These are phyloP conservation scores for Zygotorulaspora chibaensis DNA, from an alignment of 805 yeast genomes.

Conservation along the genomic window DNA sequence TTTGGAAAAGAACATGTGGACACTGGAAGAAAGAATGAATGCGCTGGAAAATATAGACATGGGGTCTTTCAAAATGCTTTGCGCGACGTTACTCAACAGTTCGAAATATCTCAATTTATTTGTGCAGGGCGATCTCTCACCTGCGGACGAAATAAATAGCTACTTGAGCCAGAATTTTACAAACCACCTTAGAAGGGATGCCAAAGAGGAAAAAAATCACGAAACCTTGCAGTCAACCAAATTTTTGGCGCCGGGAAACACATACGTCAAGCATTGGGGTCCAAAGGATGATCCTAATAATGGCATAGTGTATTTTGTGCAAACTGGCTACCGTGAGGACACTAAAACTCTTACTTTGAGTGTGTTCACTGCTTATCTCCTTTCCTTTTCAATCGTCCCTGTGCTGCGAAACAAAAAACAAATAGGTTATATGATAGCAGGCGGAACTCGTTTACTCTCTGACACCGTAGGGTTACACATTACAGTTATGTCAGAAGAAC, in stretches of 20 bases:
- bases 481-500: slow-evolving; percentile 49
- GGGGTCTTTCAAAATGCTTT: slow-evolving; percentile 34
- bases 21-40: slow-evolving; percentile 51
- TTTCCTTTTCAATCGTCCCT: slow-evolving; percentile 42
- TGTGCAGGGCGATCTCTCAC: slow-evolving; percentile 47
- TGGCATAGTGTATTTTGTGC: slow-evolving; percentile 51
- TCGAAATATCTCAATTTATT: slow-evolving; percentile 40
- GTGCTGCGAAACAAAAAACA: slow-evolving; percentile 53
- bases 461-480: slow-evolving; percentile 56
- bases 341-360: slow-evolving; percentile 39
- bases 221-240: slow-evolving; percentile 30
- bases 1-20: slow-evolving; percentile 55
- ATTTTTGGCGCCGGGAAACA: slow-evolving; percentile 38
- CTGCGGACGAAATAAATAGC: slow-evolving; percentile 25
- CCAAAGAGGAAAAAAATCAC: not conserved
- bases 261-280: slow-evolving; percentile 33
- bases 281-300: slow-evolving; percentile 47
- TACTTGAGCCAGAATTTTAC: slow-evolving; percentile 28
- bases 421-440: slow-evolving; percentile 58
- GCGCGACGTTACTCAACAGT: slow-evolving; percentile 26
- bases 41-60: slow-evolving; percentile 48
- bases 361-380: slow-evolving; percentile 42
- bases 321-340: slow-evolving; percentile 48
- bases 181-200: slow-evolving; percentile 21
- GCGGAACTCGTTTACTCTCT: slow-evolving; percentile 50